phyloP scores from a whole-genome alignment of 495 filamentous ascomycete species.

The Penicillium argentinense region DNA sequence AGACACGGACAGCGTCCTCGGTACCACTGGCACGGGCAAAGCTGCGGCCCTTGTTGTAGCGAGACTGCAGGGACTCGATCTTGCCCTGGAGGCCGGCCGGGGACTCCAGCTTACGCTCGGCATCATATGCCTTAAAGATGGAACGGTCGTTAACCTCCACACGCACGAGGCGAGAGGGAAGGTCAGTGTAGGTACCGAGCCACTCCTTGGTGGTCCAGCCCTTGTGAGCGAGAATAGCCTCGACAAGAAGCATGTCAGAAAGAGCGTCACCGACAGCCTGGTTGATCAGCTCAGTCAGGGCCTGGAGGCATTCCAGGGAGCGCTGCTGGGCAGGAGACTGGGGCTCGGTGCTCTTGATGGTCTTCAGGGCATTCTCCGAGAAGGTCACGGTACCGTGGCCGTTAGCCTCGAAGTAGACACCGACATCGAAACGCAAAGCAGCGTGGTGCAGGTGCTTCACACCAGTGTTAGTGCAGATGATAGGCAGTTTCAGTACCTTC shows the following conservation, averaged over 20 bases:
- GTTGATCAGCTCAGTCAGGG: constrained; percentile 88
- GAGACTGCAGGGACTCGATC: constrained; percentile 84
- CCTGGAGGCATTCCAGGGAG: constrained; percentile 76
- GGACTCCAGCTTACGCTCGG: constrained; percentile 81
- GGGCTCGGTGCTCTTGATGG: constrained; percentile 73
- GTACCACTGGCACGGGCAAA: constrained; percentile 94
- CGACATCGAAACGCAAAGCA: constrained; percentile 85
- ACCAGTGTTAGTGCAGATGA: constrained; percentile 90
- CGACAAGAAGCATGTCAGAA: constrained; percentile 93
- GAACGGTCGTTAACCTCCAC: constrained; percentile 87
- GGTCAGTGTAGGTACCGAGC: constrained; percentile 90
- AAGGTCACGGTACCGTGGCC: constrained; percentile 97
- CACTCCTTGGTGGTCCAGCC: constrained; percentile 87
- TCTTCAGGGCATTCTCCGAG: constrained; percentile 73
- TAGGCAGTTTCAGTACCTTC: constrained; percentile 82
- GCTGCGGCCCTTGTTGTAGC: constrained; percentile 84
- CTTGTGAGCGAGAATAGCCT: constrained; percentile 95
- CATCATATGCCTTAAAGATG: constrained; percentile 85
- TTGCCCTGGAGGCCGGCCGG: constrained; percentile 76
- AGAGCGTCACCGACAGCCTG: constrained; percentile 96
- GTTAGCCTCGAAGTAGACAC: constrained; percentile 98
- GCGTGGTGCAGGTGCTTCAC: constrained; percentile 98
- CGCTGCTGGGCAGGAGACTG: constrained; percentile 89
- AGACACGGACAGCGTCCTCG: constrained; percentile 93
- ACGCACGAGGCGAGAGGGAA: constrained; percentile 90